Conservation (phyloP, 257 asterid genomes). For the Nicotiana paniculata region DNA sequence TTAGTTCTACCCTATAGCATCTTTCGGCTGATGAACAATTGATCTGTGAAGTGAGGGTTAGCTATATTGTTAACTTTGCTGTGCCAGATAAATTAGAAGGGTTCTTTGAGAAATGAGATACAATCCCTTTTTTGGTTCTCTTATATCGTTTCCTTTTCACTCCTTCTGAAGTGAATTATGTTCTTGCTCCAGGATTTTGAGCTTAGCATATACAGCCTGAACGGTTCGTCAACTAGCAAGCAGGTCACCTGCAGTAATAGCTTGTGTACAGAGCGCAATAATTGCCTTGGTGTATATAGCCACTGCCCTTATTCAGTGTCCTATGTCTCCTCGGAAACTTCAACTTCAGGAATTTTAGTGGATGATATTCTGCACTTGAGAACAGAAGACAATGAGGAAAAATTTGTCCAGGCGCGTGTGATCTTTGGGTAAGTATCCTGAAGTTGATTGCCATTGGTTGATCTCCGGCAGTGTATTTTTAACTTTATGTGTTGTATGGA, state of each 20-base stretch:
- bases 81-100: neutral
- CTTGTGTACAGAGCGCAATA: conserved; percentile 37
- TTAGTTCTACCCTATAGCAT: neutral
- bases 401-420: conserved; percentile 44
- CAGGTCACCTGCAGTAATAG: conserved; percentile 56
- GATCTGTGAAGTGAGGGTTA: neutral
- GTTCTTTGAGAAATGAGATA: neutral
- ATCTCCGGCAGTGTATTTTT: neutral
- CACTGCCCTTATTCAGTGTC: conserved; percentile 76
- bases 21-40: neutral
- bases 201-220: conserved; percentile 59
- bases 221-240: conserved; percentile 64
- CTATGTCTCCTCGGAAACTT: conserved; percentile 74
- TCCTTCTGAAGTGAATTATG: neutral
- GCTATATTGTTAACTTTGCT: neutral
- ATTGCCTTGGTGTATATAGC: conserved; percentile 37
- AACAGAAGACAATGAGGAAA: conserved; percentile 36
- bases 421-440: conserved; percentile 69
- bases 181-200: conserved; percentile 57
- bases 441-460: neutral
- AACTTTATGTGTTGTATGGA: neutral
- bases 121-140: neutral
- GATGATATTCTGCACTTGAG: conserved; percentile 71
- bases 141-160: neutral
- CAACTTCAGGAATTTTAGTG: conserved; percentile 80